Evolutionary conservation across 2,329 filamentous ascomycete genomes (phyloP).

Genomic region (Xylariaceae sp.): DNA sequence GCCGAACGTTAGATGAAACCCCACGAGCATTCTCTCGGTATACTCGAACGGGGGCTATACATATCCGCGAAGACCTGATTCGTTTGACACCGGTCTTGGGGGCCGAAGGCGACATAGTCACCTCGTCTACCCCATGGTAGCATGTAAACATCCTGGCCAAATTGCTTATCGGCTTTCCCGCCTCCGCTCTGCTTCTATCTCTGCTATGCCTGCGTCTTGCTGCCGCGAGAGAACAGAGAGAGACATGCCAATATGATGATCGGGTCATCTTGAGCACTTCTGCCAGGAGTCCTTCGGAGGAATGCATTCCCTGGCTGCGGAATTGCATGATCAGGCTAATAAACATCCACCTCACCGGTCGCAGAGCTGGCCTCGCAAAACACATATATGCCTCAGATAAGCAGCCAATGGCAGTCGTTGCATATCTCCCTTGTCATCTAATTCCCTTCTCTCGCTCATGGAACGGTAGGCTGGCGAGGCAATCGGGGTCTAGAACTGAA

Average conservation of each 20-base stretch:
- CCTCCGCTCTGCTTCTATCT: background rate
- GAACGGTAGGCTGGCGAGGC: constrained; percentile 5
- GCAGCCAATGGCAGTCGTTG: background rate
- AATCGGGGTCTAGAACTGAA: constrained; percentile 6
- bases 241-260: background rate
- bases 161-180: background rate
- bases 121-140: background rate
- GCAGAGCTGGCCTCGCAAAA: background rate
- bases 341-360: constrained; percentile 1
- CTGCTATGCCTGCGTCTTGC: background rate
- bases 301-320: background rate
- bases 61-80: background rate
- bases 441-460: background rate
- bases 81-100: background rate
- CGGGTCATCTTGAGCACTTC: background rate
- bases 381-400: constrained; percentile 1
- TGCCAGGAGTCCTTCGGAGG: background rate
- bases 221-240: background rate
- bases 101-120: background rate
- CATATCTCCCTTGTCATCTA: background rate
- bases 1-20: background rate
- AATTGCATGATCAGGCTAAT: constrained; percentile 3
- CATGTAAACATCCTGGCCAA: background rate
- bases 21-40: background rate
- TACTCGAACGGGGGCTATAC: background rate